Base-by-base conservation (phyloP, 2,329 filamentous ascomycete species). In the Ceratocystis lukuohia region DNA sequence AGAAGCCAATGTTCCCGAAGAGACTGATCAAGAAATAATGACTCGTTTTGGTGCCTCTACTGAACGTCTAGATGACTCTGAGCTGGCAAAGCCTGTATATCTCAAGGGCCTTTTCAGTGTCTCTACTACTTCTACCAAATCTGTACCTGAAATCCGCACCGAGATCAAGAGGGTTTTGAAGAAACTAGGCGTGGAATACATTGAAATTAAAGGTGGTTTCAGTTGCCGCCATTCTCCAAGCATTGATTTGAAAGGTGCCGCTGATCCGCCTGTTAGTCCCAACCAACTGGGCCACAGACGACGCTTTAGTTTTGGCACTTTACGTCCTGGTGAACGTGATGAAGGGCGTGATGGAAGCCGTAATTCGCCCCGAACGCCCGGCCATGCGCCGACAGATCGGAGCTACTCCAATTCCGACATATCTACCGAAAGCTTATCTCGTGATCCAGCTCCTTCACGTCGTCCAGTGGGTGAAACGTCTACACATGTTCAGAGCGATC, bases 101-200 rank as follows among this genome's bases (percentile, higher is more conserved):
- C 83, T 99, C 67, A 99, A 97, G 76, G 94, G 94, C 3, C 81
- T 99, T 20, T 97, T 99, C 77, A 97, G 93, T 72, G 94, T 97
- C 65, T 95, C 91, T 3, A 99, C 94, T 0, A 99, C 94, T 5
- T 96, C 91, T 67, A 94, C 87, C 73, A 96, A 95, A 73, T 90
- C 93, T 0, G 84, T 97, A 10, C 80, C 86, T 0, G 85, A 91
- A 68, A 99, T 99, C 69, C 86, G 93, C 48, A 80, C 85, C 5
- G 94, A 99, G 73, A 89, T 99, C 71, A 95, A 95, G 73, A 84
- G 93, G 62, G 94, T 97, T 2, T 77, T 99, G 64, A 88, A 86
- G 70, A 87, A 93, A 74, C 83, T 97, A 17, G 89, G 89, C 17
- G 91, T 97, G n/a, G 88, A 95, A 12, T 96, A 89, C 73, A 85